These are phyloP conservation scores for Quercus berberidifolia DNA, from an alignment of 306 rosid genomes.

Conservation along the genomic window DNA sequence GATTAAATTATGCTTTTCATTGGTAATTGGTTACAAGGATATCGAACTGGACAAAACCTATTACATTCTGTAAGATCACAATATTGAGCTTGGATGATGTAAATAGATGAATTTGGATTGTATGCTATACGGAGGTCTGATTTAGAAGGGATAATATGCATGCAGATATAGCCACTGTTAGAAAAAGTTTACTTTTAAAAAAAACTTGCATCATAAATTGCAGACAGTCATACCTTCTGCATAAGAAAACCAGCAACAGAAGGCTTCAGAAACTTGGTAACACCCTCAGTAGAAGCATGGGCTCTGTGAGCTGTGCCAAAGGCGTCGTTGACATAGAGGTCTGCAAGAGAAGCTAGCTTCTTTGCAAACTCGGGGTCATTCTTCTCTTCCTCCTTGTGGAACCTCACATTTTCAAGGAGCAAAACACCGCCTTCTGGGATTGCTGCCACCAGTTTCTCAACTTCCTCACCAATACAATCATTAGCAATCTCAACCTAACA, in stretches of 20 bases:
- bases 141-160: neutral
- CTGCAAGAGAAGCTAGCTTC: constrained; percentile 93
- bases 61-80: neutral
- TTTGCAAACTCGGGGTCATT: constrained; percentile 84
- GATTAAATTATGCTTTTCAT: neutral
- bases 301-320: constrained; percentile 97
- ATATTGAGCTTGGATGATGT: neutral
- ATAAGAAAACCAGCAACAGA: constrained; percentile 94
- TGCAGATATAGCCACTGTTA: neutral
- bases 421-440: constrained; percentile 82
- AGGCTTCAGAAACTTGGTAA: constrained; percentile 76
- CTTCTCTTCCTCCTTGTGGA: constrained; percentile 95
- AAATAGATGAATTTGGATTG: neutral
- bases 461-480: constrained; percentile 79
- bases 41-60: neutral
- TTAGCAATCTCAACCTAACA: constrained; percentile 67
- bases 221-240: constrained; percentile 64
- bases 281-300: constrained; percentile 95
- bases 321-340: constrained; percentile 88
- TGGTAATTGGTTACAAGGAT: neutral
- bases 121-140: neutral
- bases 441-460: constrained; percentile 67
- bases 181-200: neutral
- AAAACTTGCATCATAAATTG: neutral
- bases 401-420: constrained; percentile 90